Conservation (phyloP, 2,329 filamentous ascomycete genomes). For the Davidsoniella australis region DNA sequence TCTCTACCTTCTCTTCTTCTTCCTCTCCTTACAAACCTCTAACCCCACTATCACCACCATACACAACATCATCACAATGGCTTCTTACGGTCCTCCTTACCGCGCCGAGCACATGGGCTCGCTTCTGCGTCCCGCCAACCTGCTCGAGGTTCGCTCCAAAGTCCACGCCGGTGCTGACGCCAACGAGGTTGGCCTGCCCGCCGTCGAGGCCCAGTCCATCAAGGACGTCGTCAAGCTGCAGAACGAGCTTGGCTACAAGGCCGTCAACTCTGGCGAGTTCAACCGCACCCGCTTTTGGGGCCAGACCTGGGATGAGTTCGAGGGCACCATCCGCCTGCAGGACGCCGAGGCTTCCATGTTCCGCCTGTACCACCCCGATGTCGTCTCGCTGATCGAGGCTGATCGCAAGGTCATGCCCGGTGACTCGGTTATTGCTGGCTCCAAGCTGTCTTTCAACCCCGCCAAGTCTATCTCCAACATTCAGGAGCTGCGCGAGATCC, state of each 20-base stretch:
- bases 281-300: slow-evolving; percentile 35
- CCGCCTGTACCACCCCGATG: slow-evolving; percentile 37
- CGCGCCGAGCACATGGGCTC: slow-evolving; percentile 63
- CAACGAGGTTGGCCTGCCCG: slow-evolving; percentile 37
- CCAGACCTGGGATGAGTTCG: slow-evolving; percentile 36
- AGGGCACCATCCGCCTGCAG: slow-evolving; percentile 30
- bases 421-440: slow-evolving; percentile 34
- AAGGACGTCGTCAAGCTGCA: slow-evolving; percentile 52
- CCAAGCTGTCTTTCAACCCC: slow-evolving; percentile 28
- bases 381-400: slow-evolving; percentile 34
- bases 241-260: slow-evolving; percentile 46
- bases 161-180: slow-evolving; percentile 24
- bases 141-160: slow-evolving; percentile 19
- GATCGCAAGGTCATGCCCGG: slow-evolving; percentile 38
- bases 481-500: slow-evolving; percentile 31
- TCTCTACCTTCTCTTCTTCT: not conserved
- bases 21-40: not conserved
- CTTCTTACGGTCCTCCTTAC: slow-evolving; percentile 34
- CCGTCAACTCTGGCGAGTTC: slow-evolving; percentile 57
- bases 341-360: slow-evolving; percentile 35
- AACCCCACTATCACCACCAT: not conserved
- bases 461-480: slow-evolving; percentile 29
- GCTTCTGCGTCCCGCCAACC: slow-evolving; percentile 45
- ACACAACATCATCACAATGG: slow-evolving; percentile 2
- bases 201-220: slow-evolving; percentile 48